Evolutionary conservation across 495 filamentous ascomycete genomes (phyloP).

Genomic region (Cercophora newfieldiana): DNA sequence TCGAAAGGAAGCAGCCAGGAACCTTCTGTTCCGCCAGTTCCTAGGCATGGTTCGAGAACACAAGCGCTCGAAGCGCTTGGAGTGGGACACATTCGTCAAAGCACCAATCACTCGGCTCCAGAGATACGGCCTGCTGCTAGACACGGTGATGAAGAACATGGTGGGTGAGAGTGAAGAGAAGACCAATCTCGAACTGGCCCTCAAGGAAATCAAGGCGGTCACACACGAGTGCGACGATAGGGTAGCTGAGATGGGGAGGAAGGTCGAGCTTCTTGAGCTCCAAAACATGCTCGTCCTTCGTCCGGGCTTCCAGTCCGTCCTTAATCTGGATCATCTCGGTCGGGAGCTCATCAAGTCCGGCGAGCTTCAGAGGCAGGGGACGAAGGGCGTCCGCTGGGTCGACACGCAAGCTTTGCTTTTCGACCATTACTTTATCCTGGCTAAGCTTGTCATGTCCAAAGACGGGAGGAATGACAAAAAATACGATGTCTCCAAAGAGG

Average conservation of each 20-base stretch:
- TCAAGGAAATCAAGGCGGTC: constrained; percentile 93
- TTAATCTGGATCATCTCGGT: constrained; percentile 90
- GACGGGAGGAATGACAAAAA: constrained; percentile 76
- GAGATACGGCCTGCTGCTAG: constrained; percentile 81
- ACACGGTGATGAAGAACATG: constrained; percentile 84
- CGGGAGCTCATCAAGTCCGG: constrained; percentile 86
- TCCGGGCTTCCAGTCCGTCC: constrained; percentile 82
- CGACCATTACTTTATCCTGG: constrained; percentile 93
- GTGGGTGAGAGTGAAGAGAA: constrained; percentile 85
- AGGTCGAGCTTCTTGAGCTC: constrained; percentile 88
- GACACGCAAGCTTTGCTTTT: constrained; percentile 93
- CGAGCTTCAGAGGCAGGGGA: constrained; percentile 84
- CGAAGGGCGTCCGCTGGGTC: constrained; percentile 83
- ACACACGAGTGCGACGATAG: constrained; percentile 90
- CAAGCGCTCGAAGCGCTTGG: constrained; percentile 78
- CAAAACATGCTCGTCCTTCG: constrained; percentile 76
- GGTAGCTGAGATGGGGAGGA: constrained; percentile 92
- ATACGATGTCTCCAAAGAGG: constrained; percentile 92
- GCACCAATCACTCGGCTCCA: constrained; percentile 90
- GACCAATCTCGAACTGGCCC: constrained; percentile 76
- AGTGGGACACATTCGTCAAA: constrained; percentile 94
- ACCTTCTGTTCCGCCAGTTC: constrained; percentile 84
- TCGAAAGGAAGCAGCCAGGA: constrained; percentile 79
- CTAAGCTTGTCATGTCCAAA: constrained; percentile 70
- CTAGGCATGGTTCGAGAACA: constrained; percentile 76